These are phyloP conservation scores for Apiotrichum akiyoshidainum DNA, from an alignment of 1,284 basidiomycete species.

Conservation along the genomic window DNA sequence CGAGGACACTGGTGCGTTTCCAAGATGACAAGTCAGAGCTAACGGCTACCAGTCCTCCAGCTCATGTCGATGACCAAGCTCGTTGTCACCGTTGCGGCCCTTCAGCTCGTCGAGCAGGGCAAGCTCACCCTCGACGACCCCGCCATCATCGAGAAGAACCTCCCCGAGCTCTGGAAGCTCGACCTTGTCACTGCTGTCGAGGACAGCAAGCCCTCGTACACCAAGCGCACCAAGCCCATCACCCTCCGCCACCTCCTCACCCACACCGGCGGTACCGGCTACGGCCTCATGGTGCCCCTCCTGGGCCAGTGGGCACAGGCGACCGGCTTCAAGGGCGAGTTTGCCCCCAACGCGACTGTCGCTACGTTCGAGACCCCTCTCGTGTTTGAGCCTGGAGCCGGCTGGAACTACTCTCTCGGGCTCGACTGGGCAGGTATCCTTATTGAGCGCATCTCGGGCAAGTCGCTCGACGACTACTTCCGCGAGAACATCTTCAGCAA, in stretches of 20 bases:
- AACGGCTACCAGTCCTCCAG: constrained; percentile 25
- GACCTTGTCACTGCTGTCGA: constrained; percentile 31
- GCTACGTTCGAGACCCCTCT: constrained; percentile 23
- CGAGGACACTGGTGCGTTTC: constrained; percentile 33
- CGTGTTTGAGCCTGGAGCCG: constrained; percentile 36
- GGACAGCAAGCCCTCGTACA: constrained; percentile 26
- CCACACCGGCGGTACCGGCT: constrained; percentile 25
- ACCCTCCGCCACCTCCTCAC: constrained; percentile 39
- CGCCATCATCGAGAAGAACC: constrained; percentile 25
- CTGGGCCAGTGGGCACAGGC: constrained; percentile 13
- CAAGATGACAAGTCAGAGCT: neutral
- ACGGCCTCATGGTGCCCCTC: constrained; percentile 12
- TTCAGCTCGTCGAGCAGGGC: constrained; percentile 21
- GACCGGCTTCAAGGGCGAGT: neutral
- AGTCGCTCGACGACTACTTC: constrained; percentile 38
- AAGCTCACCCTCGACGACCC: constrained; percentile 27
- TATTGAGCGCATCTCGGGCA: constrained; percentile 35
- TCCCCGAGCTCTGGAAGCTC: constrained; percentile 36
- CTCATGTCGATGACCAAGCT: constrained; percentile 43
- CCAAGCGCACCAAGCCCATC: constrained; percentile 28
- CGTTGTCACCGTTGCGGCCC: constrained; percentile 14
- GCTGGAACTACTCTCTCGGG: constrained; percentile 31
- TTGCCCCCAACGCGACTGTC: constrained; percentile 23
- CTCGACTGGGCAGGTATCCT: constrained; percentile 46
- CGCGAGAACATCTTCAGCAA: constrained; percentile 40